These are phyloP conservation scores for Parietichytrium sp. DNA, from an alignment of 108 stramenopile species.

Conservation along the genomic window DNA sequence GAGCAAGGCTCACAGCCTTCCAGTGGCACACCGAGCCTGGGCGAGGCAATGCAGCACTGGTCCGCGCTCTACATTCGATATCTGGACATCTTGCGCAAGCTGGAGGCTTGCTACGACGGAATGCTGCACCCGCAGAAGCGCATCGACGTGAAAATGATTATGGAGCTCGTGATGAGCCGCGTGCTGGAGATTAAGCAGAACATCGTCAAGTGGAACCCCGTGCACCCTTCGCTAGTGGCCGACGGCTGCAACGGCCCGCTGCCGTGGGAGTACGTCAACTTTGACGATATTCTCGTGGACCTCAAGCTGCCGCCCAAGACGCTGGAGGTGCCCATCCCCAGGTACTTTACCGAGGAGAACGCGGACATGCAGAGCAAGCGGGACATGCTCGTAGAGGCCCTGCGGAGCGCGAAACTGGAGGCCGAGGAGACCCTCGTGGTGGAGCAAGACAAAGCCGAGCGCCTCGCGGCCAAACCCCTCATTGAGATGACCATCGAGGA, in stretches of 20 bases:
- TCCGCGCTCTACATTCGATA: constrained; percentile 76
- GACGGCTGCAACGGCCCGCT: constrained; percentile 57
- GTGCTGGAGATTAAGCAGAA: constrained; percentile 72
- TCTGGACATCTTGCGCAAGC: constrained; percentile 63
- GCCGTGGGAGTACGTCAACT: constrained; percentile 76
- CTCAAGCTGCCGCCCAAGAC: constrained; percentile 71
- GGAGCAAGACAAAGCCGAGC: constrained; percentile 44
- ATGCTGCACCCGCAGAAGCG: constrained; percentile 81
- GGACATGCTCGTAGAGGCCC: constrained; percentile 59
- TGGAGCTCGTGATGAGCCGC: constrained; percentile 73
- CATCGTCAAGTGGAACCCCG: constrained; percentile 81
- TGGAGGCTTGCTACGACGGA: constrained; percentile 72
- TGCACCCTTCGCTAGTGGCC: constrained; percentile 62
- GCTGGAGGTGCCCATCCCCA: constrained; percentile 71
- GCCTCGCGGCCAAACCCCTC: not conserved
- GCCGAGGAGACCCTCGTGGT: constrained; percentile 52
- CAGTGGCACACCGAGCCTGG: not conserved
- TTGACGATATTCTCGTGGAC: constrained; percentile 68
- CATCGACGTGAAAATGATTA: constrained; percentile 66
- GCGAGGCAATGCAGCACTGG: constrained; percentile 72
- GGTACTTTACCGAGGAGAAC: constrained; percentile 66
- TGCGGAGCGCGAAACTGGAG: constrained; percentile 62
- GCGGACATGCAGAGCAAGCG: constrained; percentile 38
- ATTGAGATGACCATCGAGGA: constrained; percentile 49
- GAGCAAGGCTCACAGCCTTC: constrained; percentile 41